Evolutionary conservation across 352 stramenopile genomes (phyloP).

Genomic region (Phytophthora pluvialis): DNA sequence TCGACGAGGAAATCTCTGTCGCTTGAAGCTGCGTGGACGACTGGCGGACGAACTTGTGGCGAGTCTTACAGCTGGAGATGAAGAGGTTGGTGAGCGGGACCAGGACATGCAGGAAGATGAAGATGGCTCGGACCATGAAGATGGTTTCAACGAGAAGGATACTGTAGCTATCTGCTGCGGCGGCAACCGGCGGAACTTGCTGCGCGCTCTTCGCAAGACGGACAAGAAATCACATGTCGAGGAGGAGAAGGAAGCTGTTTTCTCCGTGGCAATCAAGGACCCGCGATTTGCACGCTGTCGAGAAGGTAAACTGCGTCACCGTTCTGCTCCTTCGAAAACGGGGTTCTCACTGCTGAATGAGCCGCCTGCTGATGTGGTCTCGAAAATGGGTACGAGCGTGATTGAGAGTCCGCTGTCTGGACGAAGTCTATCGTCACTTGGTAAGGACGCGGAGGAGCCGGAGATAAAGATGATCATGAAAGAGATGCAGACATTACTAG

Average conservation of each 20-base stretch:
- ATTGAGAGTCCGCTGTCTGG: constrained; percentile 72
- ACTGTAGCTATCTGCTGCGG: constrained; percentile 10
- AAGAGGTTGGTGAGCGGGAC: not conserved
- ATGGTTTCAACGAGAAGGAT: constrained; percentile 42
- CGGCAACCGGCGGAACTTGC: constrained; percentile 30
- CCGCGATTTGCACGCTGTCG: constrained; percentile 41
- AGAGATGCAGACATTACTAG: constrained; percentile 55
- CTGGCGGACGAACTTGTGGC: constrained; percentile 45
- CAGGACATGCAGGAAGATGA: constrained; percentile 25
- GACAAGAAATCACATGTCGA: constrained; percentile 2
- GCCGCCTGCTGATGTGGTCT: constrained; percentile 36
- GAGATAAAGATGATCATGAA: constrained; percentile 61
- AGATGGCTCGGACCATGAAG: constrained; percentile 54
- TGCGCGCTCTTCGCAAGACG: constrained; percentile 16
- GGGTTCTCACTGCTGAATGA: constrained; percentile 62
- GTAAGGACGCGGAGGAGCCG: constrained; percentile 65
- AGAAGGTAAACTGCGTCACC: constrained; percentile 7
- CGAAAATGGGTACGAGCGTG: constrained; percentile 22
- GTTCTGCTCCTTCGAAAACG: not conserved
- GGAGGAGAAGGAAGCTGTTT: constrained; percentile 27
- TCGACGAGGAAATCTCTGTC: constrained; percentile 67
- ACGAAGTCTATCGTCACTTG: constrained; percentile 41
- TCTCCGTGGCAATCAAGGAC: constrained; percentile 50
- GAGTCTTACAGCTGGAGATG: constrained; percentile 20
- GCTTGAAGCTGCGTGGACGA: constrained; percentile 72